Evolutionary conservation across 768 basidiomycete species (phyloP).

Genomic region (Erythrobasidium yunnanense): DNA sequence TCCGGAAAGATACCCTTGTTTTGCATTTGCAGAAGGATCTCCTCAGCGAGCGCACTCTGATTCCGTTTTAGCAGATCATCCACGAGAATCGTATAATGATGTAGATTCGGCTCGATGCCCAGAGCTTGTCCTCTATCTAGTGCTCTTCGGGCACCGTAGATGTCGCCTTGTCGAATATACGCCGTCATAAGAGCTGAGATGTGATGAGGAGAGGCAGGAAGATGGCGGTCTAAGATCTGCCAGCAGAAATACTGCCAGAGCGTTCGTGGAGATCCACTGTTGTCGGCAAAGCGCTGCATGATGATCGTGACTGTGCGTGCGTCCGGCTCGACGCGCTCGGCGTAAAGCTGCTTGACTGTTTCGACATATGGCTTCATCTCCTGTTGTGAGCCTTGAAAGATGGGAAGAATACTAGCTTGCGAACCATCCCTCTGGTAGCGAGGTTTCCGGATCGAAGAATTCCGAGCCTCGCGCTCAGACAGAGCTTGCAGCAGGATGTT

Average conservation of each 20-base stretch:
- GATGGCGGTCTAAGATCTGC: background rate
- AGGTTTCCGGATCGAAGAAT: background rate
- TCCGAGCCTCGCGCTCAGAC: background rate
- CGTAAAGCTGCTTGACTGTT: background rate
- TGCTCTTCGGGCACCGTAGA: background rate
- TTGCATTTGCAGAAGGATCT: background rate
- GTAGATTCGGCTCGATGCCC: background rate
- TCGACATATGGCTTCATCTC: background rate
- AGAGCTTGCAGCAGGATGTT: background rate
- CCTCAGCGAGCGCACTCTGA: background rate
- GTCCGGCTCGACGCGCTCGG: background rate
- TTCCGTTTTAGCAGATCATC: background rate
- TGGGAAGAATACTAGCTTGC: background rate
- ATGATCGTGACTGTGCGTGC: background rate
- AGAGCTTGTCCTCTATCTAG: constrained; percentile 12
- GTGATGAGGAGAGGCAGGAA: background rate
- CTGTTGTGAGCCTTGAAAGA: background rate
- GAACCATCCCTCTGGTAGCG: background rate
- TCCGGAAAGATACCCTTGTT: background rate
- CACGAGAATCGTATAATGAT: constrained; percentile 13
- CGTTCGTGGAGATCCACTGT: background rate
- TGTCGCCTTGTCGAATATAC: background rate
- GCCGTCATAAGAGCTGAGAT: constrained; percentile 16
- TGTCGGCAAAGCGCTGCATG: constrained; percentile 20
- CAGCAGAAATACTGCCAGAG: constrained; percentile 7